Percentiles rank a stretch among this genome's conserved stretches.
Conservation (phyloP, 768 basidiomycete genomes). For the Mycena alexandri region DNA sequence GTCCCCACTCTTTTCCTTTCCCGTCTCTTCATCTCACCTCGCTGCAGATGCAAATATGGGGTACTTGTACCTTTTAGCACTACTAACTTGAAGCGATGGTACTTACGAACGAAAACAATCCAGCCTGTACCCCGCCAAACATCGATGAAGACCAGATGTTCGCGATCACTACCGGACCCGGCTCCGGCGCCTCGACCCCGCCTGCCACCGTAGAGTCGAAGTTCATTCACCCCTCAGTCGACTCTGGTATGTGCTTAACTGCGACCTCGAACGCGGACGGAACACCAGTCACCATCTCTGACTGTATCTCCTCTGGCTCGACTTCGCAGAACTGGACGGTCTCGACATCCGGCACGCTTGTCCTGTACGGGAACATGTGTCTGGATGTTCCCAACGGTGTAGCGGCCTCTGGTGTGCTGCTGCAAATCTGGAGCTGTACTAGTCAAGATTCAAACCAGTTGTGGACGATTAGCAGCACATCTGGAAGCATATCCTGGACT, state of each 20-base stretch:
- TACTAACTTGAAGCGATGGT: neutral
- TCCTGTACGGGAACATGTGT: conserved; percentile 27
- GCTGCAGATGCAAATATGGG: conserved; percentile 32
- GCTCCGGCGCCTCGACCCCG: conserved; percentile 23
- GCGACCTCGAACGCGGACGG: conserved; percentile 24
- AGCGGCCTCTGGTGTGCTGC: conserved; percentile 12
- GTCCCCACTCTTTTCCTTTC: conserved; percentile 17
- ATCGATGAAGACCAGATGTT: conserved; percentile 28
- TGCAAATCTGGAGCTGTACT: conserved; percentile 27
- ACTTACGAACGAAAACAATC: conserved; percentile 21
- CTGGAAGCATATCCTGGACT: conserved; percentile 27
- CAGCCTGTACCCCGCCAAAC: conserved; percentile 24
- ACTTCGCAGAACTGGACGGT: conserved; percentile 25
- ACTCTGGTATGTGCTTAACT: conserved; percentile 23
- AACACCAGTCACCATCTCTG: conserved; percentile 27
- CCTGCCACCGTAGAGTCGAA: conserved; percentile 17
- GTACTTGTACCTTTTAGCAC: conserved; percentile 12
- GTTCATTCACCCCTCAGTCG: conserved; percentile 28
- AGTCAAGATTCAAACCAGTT: conserved; percentile 20
- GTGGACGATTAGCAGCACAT: conserved; percentile 18
- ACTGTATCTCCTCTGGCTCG: conserved; percentile 26
- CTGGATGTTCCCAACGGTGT: conserved; percentile 23
- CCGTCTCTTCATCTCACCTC: conserved; percentile 17
- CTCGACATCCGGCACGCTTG: conserved; percentile 24
- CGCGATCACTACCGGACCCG: conserved; percentile 27